Base-by-base conservation (phyloP, 768 basidiomycete species). In the Pleurotus eryngii region DNA sequence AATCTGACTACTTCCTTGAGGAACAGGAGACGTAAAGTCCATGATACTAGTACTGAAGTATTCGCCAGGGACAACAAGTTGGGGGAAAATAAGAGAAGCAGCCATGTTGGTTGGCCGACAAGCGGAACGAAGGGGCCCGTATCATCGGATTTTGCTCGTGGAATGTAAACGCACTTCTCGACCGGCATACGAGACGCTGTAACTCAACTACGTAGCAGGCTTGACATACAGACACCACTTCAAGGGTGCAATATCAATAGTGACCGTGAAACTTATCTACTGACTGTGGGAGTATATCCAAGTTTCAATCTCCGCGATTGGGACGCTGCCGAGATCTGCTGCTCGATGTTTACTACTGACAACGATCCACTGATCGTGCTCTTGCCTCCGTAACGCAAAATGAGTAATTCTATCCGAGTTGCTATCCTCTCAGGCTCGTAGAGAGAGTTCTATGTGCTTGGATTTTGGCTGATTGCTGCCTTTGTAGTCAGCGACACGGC, bases 401-500 rank as follows among this genome's bases (percentile, higher is more conserved):
- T 54, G 51, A 20, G 18, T 5, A 39, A 54, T 8, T n/a, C 51
- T 6, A 54, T 54, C 5, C 51, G 51, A 18, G 51, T 54, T 7
- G 51, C 51, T 15, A 42, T 54, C 15, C 51, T 54, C 51, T 42
- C 51, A 54, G 51, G 51, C 51, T 42, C 30, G 30, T 35, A 40
- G 51, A 39, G 12, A 11, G 17, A 14, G 12, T 3, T 54, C 20
- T 20, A 0, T 20, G 22, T 17, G 17, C 17, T 14, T 42, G 18
- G 18, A 35, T 20, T 40, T 18, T 40, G 4, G n/a, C 49, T n/a
- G 15, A 35, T 30, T 9, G 7, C n/a, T 30, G 20, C 18, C 20
- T 18, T 20, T 20, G 43, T 58, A 89, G 90, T 90, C 56, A 91
- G 89, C 69, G 90, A 92, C 69, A 88, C 84, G 4, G 87, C 83